Conservation (phyloP, 2,329 filamentous ascomycete genomes). For the Domatiomyces globalis region DNA sequence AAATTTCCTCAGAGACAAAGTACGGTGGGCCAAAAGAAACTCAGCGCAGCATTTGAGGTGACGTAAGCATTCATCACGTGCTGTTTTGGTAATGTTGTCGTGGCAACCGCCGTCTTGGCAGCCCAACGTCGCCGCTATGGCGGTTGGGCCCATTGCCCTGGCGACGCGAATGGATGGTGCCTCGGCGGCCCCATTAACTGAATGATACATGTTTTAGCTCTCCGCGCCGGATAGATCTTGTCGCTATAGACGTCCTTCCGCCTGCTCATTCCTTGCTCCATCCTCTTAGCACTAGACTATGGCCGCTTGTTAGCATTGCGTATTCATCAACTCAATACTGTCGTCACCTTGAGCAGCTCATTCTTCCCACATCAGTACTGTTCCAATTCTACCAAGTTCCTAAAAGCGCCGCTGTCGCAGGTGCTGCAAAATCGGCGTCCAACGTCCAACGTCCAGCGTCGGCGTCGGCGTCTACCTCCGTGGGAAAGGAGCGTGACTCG, state of each 20-base stretch:
- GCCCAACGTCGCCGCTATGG: neutral
- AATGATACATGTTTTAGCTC: neutral
- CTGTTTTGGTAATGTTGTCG: neutral
- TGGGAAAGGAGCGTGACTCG: neutral
- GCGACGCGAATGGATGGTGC: neutral
- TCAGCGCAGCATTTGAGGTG: neutral
- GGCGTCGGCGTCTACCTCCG: no score
- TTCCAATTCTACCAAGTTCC: no score
- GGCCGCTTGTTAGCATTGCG: neutral
- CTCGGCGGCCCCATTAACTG: neutral
- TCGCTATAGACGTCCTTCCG: neutral
- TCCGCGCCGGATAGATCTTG: neutral
- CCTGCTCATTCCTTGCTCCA: neutral
- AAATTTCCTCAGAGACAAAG: neutral
- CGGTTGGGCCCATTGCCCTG: neutral
- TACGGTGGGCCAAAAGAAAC: neutral
- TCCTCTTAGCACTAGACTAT: neutral
- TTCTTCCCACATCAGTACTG: neutral
- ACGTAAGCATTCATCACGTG: neutral
- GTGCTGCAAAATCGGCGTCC: slow-evolving; percentile 1
- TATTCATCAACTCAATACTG: neutral
- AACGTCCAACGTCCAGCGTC: neutral
- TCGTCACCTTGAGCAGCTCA: neutral
- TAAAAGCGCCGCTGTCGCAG: neutral
- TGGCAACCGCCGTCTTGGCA: neutral